These are phyloP conservation scores for Fusarium pseudoanthophilum DNA, from an alignment of 2,329 filamentous ascomycete genomes.

Conservation along the genomic window DNA sequence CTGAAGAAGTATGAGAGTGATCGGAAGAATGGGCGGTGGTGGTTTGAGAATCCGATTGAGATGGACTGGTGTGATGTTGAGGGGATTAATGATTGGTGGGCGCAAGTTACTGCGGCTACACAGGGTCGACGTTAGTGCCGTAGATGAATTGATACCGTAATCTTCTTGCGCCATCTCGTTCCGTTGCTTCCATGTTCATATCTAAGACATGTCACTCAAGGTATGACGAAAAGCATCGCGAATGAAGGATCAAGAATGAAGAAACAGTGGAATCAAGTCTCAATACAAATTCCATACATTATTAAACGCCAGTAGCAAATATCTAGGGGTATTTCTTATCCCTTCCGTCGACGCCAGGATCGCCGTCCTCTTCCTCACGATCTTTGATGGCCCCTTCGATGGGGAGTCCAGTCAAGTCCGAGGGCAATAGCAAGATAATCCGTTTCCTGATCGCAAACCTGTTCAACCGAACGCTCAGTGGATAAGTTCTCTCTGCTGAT, in stretches of 20 bases:
- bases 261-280: not conserved
- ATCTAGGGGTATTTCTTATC: not conserved
- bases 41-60: slow-evolving; percentile 60
- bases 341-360: not conserved
- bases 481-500: too few relatives aligned
- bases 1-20: slow-evolving; percentile 59
- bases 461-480: not conserved
- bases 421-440: not conserved
- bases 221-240: not conserved
- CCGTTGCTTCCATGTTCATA: rapidly evolving
- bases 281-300: not conserved
- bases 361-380: not conserved
- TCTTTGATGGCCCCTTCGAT: not conserved
- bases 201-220: not conserved
- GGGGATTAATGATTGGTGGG: slow-evolving; percentile 60
- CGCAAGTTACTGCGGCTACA: slow-evolving; percentile 31
- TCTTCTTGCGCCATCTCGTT: not conserved
- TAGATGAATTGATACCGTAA: not conserved
- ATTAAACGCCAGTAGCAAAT: not conserved
- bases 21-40: slow-evolving; percentile 55
- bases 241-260: not conserved
- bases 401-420: not conserved
- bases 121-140: not conserved
- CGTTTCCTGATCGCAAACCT: not conserved
- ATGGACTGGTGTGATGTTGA: slow-evolving; percentile 62